Base-by-base conservation (phyloP, 2,329 filamentous ascomycete species). In the Fusarium torulosum region DNA sequence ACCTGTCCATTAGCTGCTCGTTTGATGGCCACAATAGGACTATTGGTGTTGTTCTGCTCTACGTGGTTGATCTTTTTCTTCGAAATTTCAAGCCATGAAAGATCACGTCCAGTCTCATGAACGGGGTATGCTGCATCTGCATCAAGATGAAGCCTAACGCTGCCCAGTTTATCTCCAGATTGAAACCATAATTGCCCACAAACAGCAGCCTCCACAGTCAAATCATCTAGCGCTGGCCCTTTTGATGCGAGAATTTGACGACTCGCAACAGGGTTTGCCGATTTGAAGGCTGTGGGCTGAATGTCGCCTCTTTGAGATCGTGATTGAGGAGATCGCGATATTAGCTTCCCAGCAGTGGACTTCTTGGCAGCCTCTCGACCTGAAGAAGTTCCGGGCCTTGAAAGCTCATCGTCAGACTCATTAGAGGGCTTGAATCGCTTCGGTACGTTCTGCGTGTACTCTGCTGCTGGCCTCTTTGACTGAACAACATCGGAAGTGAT, bases 341-440 rank as follows among this genome's bases (percentile, higher is more conserved):
- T 20, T 10, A 71, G 29, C 6, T 46, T 50, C 19, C 67, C 58
- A 25, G 68, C 70, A 37, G 67, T 69, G 42, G 53, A 4, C 21
- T 51, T 67, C 29, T 69, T 69, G 14, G 17, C 20, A 44, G 50
- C 11, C n/a, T 40, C 37, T 31, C 42, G 41, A n/a, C 38, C 46
- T 27, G 25, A 43, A 37, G 49, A 53, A 23, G 40, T 44, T 17
- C 37, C 42, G 6, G 56, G 29, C 4, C 23, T 53, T 27, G 53
- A 66, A 14, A 79, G 67, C 59, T 79, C 76, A 49, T 79, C 77
- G 27, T 76, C 76, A 3, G 72, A 76, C 1, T 46, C 58, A 20
- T 44, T 40, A 3, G 43, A 25, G 29, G 37, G 19, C 47, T 61
- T 67, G 44, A 52, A 52, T 38, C 69, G 55, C 43, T 71, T 72